Conservation (phyloP, 2,329 filamentous ascomycete species). For the Raffaelea arxii region DNA sequence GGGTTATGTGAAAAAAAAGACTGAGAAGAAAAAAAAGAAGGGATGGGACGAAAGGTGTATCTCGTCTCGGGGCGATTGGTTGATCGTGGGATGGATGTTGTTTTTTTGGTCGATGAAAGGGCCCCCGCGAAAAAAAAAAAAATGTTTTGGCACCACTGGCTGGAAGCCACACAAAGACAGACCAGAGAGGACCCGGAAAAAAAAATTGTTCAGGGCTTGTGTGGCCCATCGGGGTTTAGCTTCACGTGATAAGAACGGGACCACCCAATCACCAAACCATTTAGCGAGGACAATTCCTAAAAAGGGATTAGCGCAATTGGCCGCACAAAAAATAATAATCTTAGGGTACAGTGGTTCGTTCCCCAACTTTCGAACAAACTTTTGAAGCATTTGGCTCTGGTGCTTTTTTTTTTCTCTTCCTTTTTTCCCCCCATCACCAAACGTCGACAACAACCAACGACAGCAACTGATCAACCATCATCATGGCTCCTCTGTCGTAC, state of each 20-base stretch:
- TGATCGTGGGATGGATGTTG: neutral
- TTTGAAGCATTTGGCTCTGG: no score
- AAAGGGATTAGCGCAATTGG: conserved; percentile 1
- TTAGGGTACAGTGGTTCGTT: conserved; percentile 9
- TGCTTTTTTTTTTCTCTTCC: conserved; percentile 1
- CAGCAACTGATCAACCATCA: conserved; percentile 1
- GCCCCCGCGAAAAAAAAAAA: conserved; percentile 10
- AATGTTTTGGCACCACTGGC: no score
- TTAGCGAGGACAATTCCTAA: no score
- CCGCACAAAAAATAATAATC: conserved; percentile 9
- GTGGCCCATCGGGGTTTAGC: conserved; percentile 6
- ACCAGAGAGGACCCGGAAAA: conserved; percentile 8
- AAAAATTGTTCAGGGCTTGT: conserved; percentile 8
- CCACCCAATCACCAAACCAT: no score
- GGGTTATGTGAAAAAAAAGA: conserved; percentile 18
- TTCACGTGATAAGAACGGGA: conserved; percentile 8
- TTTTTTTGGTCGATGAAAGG: conserved; percentile 1
- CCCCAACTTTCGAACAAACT: no score
- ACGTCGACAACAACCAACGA: conserved; percentile 5
- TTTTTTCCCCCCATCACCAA: conserved; percentile 5
- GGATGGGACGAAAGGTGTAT: neutral
- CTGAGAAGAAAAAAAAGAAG: neutral
- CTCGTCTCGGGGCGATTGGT: neutral
- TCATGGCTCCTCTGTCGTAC: conserved; percentile 56
- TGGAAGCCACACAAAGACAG: no score